Evolutionary conservation across 345 rosid species (phyloP).

Genomic region (Eucalyptus curtisii): DNA sequence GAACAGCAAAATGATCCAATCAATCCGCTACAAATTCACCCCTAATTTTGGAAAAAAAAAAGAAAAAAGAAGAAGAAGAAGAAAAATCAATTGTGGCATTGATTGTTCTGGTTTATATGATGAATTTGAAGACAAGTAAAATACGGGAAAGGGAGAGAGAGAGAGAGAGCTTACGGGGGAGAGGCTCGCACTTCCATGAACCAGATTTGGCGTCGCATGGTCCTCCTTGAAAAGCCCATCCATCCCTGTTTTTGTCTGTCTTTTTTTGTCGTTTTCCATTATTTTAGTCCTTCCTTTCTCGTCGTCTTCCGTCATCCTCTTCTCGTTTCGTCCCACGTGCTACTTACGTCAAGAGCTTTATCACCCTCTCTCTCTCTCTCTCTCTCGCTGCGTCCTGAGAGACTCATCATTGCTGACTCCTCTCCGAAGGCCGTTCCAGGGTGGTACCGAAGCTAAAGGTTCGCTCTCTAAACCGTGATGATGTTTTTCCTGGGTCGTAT

Average conservation of each 20-base stretch:
- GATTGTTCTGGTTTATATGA: background rate
- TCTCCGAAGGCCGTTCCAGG: background rate
- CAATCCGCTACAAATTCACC: background rate
- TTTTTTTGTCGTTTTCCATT: background rate
- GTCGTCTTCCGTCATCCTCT: background rate
- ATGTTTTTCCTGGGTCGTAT: background rate
- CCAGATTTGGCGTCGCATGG: background rate
- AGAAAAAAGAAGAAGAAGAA: rapidly evolving
- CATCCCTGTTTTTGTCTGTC: background rate
- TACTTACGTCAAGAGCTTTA: background rate
- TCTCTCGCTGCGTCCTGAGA: background rate
- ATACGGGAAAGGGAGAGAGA: background rate
- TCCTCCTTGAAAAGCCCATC: background rate
- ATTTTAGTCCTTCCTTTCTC: background rate
- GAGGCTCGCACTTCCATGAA: background rate
- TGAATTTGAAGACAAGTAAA: background rate
- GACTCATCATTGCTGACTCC: background rate
- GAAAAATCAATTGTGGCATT: background rate
- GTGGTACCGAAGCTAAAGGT: background rate
- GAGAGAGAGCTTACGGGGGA: background rate
- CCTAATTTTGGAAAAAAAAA: background rate
- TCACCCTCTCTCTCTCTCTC: background rate
- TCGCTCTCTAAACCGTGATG: background rate
- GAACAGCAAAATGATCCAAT: background rate
- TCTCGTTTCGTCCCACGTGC: background rate